Base-by-base conservation (phyloP, 768 basidiomycete species). In the Cytidiella melzeri region DNA sequence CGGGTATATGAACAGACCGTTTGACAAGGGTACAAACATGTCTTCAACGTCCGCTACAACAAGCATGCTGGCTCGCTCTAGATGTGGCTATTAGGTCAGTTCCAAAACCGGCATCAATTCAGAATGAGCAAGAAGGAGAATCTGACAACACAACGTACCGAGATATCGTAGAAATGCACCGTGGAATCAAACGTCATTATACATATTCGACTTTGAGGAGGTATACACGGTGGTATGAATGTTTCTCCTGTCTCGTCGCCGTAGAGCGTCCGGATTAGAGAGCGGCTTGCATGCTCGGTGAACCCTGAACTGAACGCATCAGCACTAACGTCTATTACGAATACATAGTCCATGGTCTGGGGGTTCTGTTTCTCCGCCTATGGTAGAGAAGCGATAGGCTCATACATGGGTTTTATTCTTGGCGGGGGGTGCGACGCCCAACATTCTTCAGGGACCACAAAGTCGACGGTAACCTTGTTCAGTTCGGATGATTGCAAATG, bases 41-140 rank as follows among this genome's bases (percentile, higher is more conserved):
- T 99, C 96, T n/a, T 92, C 86, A 30, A 98, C 67, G 62, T 98
- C 96, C 1, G 88, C 70, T 7, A 97, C 77, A 39, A 98, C 79
- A 39, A 94, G 72, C 74, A 94, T 85, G 28, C 74, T 73, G 1
- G 80, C 73, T 57, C 73, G 69, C 28, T 66, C 67, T 23, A 69
- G 64, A 61, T 77, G 70, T 59, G 71, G 67, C 73, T 76, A 53
- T 23, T 27, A 48, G 23, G n/a, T 34, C 15, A 43, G 45, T 52
- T 15, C 41, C 23, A 21, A 15, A 19, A 23, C 30, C n/a, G 15
- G 11, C 27, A n/a, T n/a, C 34, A 4, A 25, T 27, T 34, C 21
- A 43, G 41, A 23, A 18, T 18, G 38, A 6, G 30, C 20, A 19
- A 45, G n/a, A 38, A 40, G 13, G 28, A 34, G 36, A 41, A 56